A percentile compares a stretch with the other conserved stretches of the same genome.
phyloP scores from a whole-genome alignment of 176 grass and related monocot species.

The Triticum timopheevii region DNA sequence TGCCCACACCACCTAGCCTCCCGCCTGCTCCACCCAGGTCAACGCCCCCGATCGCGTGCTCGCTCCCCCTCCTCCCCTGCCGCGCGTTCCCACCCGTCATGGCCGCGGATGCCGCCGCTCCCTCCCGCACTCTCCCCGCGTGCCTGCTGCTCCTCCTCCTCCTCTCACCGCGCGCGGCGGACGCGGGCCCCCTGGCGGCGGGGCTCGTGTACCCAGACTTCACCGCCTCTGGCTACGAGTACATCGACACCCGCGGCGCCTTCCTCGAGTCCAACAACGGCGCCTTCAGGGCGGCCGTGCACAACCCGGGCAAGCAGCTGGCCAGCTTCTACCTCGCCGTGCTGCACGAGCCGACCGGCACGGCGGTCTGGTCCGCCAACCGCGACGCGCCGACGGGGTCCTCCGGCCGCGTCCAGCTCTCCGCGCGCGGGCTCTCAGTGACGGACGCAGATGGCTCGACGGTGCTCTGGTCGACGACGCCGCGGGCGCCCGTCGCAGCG shows the following conservation, averaged over 20 bases:
- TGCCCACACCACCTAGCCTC: not conserved
- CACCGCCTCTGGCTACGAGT: constrained; percentile 39
- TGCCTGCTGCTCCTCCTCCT: constrained; percentile 32
- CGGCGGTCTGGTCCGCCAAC: constrained; percentile 73
- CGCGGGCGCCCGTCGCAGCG: constrained; percentile 22
- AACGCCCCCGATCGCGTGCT: constrained; percentile 5
- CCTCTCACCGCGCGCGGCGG: constrained; percentile 1
- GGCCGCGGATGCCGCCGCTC: constrained; percentile 53
- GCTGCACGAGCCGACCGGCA: constrained; percentile 48
- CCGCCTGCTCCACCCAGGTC: not conserved
- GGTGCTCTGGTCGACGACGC: constrained; percentile 62
- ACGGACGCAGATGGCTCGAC: constrained; percentile 33
- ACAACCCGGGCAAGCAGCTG: constrained; percentile 55
- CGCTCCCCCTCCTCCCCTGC: not conserved
- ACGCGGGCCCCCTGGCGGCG: constrained; percentile 24
- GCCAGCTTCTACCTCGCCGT: constrained; percentile 62
- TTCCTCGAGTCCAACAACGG: constrained; percentile 57
- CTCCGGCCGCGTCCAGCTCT: constrained; percentile 52
- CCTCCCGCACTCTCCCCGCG: not conserved
- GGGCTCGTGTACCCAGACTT: constrained; percentile 56
- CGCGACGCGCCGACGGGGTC: constrained; percentile 39
- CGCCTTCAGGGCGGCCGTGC: constrained; percentile 47
- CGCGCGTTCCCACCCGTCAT: constrained; percentile 31
- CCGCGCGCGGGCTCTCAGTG: constrained; percentile 44
- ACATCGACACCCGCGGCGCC: constrained; percentile 48